These are phyloP conservation scores for Sclerotinia trifoliorum DNA, from an alignment of 2,329 filamentous ascomycete genomes.

Conservation along the genomic window DNA sequence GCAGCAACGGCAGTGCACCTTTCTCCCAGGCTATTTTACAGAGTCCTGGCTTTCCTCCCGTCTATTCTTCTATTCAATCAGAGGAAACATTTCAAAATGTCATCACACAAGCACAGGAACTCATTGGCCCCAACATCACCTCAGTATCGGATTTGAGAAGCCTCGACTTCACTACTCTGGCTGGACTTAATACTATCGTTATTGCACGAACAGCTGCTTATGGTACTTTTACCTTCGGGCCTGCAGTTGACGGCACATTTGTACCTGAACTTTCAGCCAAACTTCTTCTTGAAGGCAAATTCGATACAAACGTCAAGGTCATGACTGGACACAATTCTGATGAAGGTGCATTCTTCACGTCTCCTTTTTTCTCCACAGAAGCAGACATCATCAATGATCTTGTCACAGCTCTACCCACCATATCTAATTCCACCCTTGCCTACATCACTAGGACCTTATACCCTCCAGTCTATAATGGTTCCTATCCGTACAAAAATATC, in stretches of 20 bases:
- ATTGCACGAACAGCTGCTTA: conserved; percentile 34
- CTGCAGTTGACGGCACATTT: conserved; percentile 50
- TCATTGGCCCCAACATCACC: conserved; percentile 22
- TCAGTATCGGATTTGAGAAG: conserved; percentile 19
- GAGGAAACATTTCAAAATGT: conserved; percentile 24
- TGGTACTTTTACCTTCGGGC: conserved; percentile 47
- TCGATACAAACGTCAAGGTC: conserved; percentile 46
- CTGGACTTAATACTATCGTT: conserved; percentile 28
- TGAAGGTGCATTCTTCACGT: conserved; percentile 40
- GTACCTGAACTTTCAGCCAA: conserved; percentile 47
- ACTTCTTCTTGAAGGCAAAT: conserved; percentile 46
- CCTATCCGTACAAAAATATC: conserved; percentile 46
- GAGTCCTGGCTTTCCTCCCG: conserved; percentile 33
- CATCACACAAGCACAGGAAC: conserved; percentile 25
- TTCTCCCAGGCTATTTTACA: conserved; percentile 45
- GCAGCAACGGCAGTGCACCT: conserved; percentile 40
- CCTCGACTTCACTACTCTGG: conserved; percentile 23
- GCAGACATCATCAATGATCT: conserved; percentile 23
- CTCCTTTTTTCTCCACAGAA: conserved; percentile 37
- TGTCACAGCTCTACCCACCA: conserved; percentile 28
- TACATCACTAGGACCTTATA: conserved; percentile 49
- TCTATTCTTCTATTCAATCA: conserved; percentile 9
- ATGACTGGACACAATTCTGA: conserved; percentile 48
- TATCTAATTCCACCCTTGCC: conserved; percentile 24
- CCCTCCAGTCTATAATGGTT: conserved; percentile 48